Evolutionary conservation across 257 asterid species (phyloP), one percentile per base, ranked within the genome.

Genomic region (Capsicum baccatum): DNA sequence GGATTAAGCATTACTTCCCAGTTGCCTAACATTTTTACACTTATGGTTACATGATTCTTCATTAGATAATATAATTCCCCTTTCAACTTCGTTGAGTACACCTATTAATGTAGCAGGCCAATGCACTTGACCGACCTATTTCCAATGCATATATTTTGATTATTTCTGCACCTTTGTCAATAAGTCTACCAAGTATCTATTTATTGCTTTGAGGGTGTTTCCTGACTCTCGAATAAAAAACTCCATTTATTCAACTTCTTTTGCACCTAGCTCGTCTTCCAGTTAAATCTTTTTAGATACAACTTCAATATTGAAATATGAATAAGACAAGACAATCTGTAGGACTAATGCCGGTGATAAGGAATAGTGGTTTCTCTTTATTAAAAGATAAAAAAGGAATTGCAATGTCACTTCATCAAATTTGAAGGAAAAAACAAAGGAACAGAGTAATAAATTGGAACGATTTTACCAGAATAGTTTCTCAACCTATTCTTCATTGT

Each of bases 401-500:
- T 14, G 12, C 1, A 48, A 35, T 67, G 74, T 67, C 50, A 14
- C 73, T 66, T 56, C 3, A 2, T 35, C 73, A 35, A 35, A 66
- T 66, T 3, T 14, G 35, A 66, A 33, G 11, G 19, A 13, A 35
- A 13, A 37, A 66, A 82, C 13, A 11, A 55, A 48, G 44, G 16
- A 82, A 35, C 35, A 64, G 54, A 39, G 12, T 6, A 64, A 63
- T 11, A 66, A 16, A 48, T 44, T 21, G 35, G 52, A 69, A 19
- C 39, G 3, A 58, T 11, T 63, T 55, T 37, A 59, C 6, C 71
- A 42, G 73, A 80, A 60, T 47, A 80, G 83, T 48, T 42, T 80
- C 10, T 59, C 33, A n/a, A 81, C 9, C 39, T 80, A 39, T 48
- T 76, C 47, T 76, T 76, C 84, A 80, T 59, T 33, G 47, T 50